Evolutionary conservation across 129 eudicot genomes (phyloP), one percentile per base, ranked within the genome.

Genomic region (Glebionis coronaria): DNA sequence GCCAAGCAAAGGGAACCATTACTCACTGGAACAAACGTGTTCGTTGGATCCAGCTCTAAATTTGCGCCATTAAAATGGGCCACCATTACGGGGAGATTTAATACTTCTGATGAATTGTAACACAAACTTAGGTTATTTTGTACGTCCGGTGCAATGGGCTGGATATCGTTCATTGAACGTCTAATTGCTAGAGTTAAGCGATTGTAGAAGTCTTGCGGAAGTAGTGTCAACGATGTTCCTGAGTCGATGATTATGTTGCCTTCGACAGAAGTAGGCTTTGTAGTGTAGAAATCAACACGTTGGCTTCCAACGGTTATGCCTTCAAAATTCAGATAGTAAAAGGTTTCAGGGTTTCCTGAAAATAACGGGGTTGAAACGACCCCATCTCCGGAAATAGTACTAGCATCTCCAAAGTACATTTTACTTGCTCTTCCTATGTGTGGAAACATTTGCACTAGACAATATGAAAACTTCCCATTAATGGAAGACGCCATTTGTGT

Each of bases 1-100:
- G 88, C 82, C 28, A 85, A 64, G 57, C 92, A 85, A 44, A 78
- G 29, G 23, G 78, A 63, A 66, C 49, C 72, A n/a, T 66, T 49
- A 2, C 80, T 61, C 11, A 78, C 47, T 5, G 23, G 63, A 14
- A 82, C 74, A 3, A 82, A 82, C 4, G 73, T 78, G 50, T 78
- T 78, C 50, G 67, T 66, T 11, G 82, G 62, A 25, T 71, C 68
- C 70, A 78, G 59, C 68, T 72, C 70, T 66, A 78, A 28, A 78
- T 78, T 77, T 9, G 73, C 82, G 25, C 82, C 73, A 12, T 25
- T 51, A 5, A 78, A 78, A 60, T 78, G 82, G 25, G 69, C 73
- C 78, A 78, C 78, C 50, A 78, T 78, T 15, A 63, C 53, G 45
- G 81, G 81, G 46, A 70, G 72, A 49, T 66, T 50, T 65, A 40